These are phyloP conservation scores for Xylariaceae sp. DNA, from an alignment of 2,329 filamentous ascomycete species.

Conservation along the genomic window DNA sequence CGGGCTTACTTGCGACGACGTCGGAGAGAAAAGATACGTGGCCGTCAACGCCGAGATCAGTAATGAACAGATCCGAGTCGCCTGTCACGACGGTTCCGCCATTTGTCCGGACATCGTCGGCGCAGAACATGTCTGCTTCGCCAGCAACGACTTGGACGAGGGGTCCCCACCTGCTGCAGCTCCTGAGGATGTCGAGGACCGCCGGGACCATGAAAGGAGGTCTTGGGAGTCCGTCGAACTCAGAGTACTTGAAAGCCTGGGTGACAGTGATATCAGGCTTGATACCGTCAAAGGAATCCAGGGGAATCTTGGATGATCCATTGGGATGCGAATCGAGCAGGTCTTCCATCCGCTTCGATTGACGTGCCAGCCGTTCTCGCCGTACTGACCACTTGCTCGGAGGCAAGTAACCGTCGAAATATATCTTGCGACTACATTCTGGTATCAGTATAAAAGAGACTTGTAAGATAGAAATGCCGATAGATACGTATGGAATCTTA, in stretches of 20 bases:
- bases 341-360: conserved; percentile 50
- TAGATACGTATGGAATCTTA: conserved; percentile 38
- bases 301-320: conserved; percentile 26
- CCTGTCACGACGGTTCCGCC: conserved; percentile 63
- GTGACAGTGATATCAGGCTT: conserved; percentile 16
- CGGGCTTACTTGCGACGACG: conserved; percentile 36
- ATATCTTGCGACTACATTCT: conserved; percentile 51
- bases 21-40: conserved; percentile 65
- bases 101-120: conserved; percentile 51
- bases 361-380: conserved; percentile 53
- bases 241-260: not conserved
- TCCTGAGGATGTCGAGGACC: conserved; percentile 63
- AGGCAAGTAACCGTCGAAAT: conserved; percentile 83
- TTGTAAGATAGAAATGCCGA: conserved; percentile 3
- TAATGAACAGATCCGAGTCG: conserved; percentile 81
- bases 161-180: conserved; percentile 37
- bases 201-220: conserved; percentile 72
- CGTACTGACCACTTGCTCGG: conserved; percentile 57
- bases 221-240: conserved; percentile 30
- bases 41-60: conserved; percentile 59
- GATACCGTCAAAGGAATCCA: conserved; percentile 14
- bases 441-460: conserved; percentile 37
- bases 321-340: conserved; percentile 37
- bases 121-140: conserved; percentile 82
- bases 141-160: conserved; percentile 62